Conservation (phyloP, 148 eudicot species). For the Rhododendron ovatum region DNA sequence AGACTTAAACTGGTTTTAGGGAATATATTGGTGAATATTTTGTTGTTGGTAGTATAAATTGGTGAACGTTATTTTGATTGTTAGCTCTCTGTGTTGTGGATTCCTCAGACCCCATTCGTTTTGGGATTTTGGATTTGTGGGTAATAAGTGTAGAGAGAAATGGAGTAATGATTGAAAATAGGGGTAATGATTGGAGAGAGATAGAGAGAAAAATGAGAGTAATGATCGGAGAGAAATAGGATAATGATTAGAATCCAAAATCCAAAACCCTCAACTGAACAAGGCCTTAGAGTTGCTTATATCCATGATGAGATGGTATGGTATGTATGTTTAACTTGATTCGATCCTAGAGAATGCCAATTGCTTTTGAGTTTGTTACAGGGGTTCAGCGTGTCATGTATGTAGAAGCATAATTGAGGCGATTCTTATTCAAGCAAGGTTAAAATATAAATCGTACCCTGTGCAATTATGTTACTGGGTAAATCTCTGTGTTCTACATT, state of each 20-base stretch:
- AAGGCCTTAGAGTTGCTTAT: no score
- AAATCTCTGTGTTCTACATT: not conserved
- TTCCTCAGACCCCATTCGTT: no score
- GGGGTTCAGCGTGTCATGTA: not conserved
- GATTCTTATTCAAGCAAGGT: not conserved
- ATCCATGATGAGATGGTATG: no score
- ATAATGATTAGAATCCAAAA: no score
- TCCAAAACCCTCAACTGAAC: no score
- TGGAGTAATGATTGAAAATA: no score
- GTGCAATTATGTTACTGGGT: not conserved
- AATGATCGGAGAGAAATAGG: no score
- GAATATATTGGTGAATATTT: not conserved
- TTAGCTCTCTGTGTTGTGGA: not conserved
- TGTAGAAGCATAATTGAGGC: not conserved
- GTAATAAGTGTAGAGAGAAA: no score
- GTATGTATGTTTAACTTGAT: not conserved
- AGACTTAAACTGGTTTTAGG: not conserved
- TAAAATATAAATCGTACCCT: not conserved
- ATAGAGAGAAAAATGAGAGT: no score
- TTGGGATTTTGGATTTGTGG: no score
- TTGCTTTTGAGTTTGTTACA: not conserved
- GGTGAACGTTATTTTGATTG: not conserved
- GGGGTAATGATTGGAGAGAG: no score
- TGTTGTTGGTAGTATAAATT: not conserved
- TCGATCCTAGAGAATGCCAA: not conserved